Evolutionary conservation across 441 rosid species (phyloP).

Genomic region (Populus hybrid): DNA sequence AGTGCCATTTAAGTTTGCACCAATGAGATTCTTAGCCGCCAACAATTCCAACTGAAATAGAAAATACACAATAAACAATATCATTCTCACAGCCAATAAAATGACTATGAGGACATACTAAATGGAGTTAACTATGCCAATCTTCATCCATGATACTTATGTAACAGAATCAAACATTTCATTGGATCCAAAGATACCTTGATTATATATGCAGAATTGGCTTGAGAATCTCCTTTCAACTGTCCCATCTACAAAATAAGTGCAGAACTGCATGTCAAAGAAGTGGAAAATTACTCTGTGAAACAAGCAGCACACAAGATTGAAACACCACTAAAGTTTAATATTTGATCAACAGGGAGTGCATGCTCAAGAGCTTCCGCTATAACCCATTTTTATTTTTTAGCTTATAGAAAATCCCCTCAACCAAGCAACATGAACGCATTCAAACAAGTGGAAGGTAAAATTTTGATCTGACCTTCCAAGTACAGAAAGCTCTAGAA

Average conservation of each 20-base stretch:
- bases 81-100: conserved; percentile 8
- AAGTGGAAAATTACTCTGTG: conserved; percentile 57
- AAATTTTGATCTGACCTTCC: no score
- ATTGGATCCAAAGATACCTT: conserved; percentile 51
- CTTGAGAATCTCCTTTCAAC: conserved; percentile 62
- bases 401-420: neutral
- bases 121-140: neutral
- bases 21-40: conserved; percentile 97
- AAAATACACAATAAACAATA: conserved; percentile 6
- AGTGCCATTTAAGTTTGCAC: conserved; percentile 96
- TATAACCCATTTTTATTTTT: neutral
- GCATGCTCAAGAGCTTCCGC: neutral
- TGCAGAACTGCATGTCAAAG: conserved; percentile 87
- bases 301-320: conserved; percentile 25
- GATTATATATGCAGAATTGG: conserved; percentile 69
- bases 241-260: conserved; percentile 82
- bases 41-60: conserved; percentile 74
- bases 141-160: neutral
- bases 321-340: neutral
- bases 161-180: conserved; percentile 9
- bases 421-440: neutral
- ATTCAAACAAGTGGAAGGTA: no score
- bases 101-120: neutral
- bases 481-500: no score
- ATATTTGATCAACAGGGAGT: neutral